Evolutionary conservation across 1,284 basidiomycete genomes (phyloP), one percentile per base, ranked within the genome.

Genomic region (Sporisorium exsertum): DNA sequence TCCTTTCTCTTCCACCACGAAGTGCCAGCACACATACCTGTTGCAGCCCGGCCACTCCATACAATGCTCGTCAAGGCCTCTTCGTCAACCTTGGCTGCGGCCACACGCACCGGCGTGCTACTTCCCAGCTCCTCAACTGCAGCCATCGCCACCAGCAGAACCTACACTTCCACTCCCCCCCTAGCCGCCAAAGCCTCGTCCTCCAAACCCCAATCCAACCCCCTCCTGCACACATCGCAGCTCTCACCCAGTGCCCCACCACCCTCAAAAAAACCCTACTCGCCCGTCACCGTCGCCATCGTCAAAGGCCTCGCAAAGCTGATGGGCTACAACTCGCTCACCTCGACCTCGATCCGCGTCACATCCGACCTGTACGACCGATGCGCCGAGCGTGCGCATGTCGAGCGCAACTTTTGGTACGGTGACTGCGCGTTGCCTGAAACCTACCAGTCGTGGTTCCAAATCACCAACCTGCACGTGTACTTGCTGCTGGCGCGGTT

Each of bases 381-480:
- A 6, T 87, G 88, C 45, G 87, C 88, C 0, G 86, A 87, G 57
- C 86, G 87, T 10, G 86, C 88, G 4, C 80, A 84, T 16, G 68
- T 75, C 18, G 81, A 85, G 58, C 68, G 76, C 26, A 57, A 80
- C 37, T 85, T 85, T 42, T 85, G 82, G 82, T 81, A 84, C 58
- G 66, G 58, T 18, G 95, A 91, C 76, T 97, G 94, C 83, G 88
- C 89, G 55, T 88, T 99, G 15, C 95, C 96, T 3, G 91, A 92
- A 8, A 97, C 96, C 0, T 97, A 97, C 86, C 95, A 98, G 85
- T 94, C 95, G 6, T 99, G 95, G 93, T 98, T 98, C 87, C 94
- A 94, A 29, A 88, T 98, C 59, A 95, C 94, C 49, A 94, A 96
- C 74, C 88, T 98, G 43, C 95, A 99, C 86, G 88, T 98, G 61